Conservation (phyloP, 176 grass and related monocot genomes). For the Ensete glaucum region DNA sequence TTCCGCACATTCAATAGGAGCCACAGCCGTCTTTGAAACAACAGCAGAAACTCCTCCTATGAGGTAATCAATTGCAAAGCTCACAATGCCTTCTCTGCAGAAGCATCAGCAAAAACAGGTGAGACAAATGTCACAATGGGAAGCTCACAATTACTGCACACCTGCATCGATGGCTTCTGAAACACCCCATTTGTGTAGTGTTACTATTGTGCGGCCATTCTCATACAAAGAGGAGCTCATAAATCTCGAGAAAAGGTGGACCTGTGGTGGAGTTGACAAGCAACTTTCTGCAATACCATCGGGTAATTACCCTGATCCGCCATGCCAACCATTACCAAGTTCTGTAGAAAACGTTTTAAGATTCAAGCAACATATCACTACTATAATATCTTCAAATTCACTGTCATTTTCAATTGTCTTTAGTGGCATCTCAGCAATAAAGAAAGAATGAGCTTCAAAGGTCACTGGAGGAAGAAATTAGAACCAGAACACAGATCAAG, state of each 20-base stretch:
- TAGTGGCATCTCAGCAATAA: no score
- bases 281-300: conserved; percentile 12
- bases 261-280: conserved; percentile 8
- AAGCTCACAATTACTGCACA: neutral
- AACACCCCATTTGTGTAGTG: neutral
- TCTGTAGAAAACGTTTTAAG: neutral
- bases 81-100: conserved; percentile 3
- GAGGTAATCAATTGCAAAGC: conserved; percentile 22
- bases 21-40: conserved; percentile 16
- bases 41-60: conserved; percentile 23
- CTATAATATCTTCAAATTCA: neutral
- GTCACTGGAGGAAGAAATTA: no score
- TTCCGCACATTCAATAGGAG: conserved; percentile 15
- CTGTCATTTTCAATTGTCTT: no score
- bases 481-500: no score
- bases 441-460: no score
- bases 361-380: neutral
- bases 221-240: neutral
- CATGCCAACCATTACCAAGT: neutral
- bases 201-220: neutral
- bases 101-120: conserved; percentile 15
- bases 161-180: conserved; percentile 7
- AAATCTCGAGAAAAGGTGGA: neutral
- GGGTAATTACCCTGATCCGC: conserved; percentile 6
- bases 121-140: neutral